Evolutionary conservation across 164 flowering plant species (phyloP).

Genomic region (Aristolochia californica): DNA sequence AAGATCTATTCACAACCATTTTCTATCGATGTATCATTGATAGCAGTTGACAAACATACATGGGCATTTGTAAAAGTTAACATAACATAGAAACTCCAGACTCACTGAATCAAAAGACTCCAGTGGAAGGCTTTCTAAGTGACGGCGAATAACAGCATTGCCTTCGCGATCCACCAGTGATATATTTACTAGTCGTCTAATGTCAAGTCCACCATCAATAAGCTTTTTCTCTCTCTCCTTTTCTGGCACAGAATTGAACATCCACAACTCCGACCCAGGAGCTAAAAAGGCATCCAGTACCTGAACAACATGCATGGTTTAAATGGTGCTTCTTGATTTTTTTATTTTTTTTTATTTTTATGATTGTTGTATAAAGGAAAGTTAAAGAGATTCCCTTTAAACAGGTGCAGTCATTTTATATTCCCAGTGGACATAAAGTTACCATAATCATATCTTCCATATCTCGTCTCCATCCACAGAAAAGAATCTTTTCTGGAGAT

Average conservation of each 20-base stretch:
- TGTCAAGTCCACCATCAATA: slow-evolving; percentile 67
- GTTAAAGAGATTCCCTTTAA: no score
- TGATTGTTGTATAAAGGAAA: no score
- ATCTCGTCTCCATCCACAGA: slow-evolving; percentile 90
- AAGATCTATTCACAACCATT: no score
- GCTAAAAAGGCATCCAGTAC: slow-evolving; percentile 79
- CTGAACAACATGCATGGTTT: slow-evolving; percentile 18
- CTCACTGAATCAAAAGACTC: slow-evolving; percentile 77
- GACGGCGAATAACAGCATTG: slow-evolving; percentile 77
- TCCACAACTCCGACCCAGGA: slow-evolving; percentile 71
- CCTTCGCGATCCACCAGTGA: slow-evolving; percentile 63
- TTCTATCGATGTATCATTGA: no score
- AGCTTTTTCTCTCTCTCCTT: slow-evolving; percentile 65
- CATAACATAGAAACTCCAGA: neutral
- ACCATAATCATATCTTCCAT: slow-evolving; percentile 94
- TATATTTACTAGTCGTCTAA: slow-evolving; percentile 44
- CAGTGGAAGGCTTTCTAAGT: slow-evolving; percentile 78
- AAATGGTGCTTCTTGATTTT: no score
- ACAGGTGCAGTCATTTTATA: neutral
- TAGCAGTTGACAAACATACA: no score
- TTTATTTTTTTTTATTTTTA: no score
- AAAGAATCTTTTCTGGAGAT: slow-evolving; percentile 60
- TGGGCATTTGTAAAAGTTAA: neutral
- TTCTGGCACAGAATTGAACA: slow-evolving; percentile 81
- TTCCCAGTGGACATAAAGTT: slow-evolving; percentile 17